Conservation (phyloP, 2,329 filamentous ascomycete genomes). For the Neurospora crassa region DNA sequence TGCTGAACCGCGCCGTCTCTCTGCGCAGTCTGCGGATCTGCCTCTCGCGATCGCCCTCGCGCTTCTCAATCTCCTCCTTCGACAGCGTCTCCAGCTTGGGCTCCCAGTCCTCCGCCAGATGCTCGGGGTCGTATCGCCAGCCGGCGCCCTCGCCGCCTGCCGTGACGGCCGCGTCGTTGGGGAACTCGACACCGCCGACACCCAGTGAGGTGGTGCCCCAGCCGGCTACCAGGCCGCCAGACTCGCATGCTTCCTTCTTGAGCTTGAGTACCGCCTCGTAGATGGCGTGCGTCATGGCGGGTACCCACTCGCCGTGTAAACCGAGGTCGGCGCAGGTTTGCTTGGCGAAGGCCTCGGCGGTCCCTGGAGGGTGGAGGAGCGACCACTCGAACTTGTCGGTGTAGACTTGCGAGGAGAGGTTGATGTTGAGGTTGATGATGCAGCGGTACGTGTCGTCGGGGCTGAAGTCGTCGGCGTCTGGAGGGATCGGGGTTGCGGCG, state of each 20-base stretch:
- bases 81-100: conserved; percentile 72
- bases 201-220: conserved; percentile 33
- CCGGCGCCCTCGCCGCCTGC: conserved; percentile 46
- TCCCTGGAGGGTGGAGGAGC: conserved; percentile 79
- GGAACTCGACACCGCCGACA: conserved; percentile 57
- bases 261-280: conserved; percentile 87
- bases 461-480: conserved; percentile 67
- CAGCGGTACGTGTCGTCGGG: conserved; percentile 93
- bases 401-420: conserved; percentile 82
- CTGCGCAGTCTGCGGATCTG: conserved; percentile 78
- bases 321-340: conserved; percentile 89
- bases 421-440: conserved; percentile 83
- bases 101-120: conserved; percentile 76
- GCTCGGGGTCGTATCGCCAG: conserved; percentile 92
- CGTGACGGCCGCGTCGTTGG: conserved; percentile 68
- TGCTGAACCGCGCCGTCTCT: conserved; percentile 88
- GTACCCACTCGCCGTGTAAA: conserved; percentile 84
- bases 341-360: conserved; percentile 85
- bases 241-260: conserved; percentile 95
- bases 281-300: conserved; percentile 89
- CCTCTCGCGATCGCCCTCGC: conserved; percentile 86
- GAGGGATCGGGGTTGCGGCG: conserved; percentile 52
- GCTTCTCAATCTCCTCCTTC: conserved; percentile 95
- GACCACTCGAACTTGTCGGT: conserved; percentile 99
- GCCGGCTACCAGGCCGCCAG: conserved; percentile 72